A percentile compares a stretch with the other conserved stretches of the same genome.
Conservation (phyloP, 2,329 filamentous ascomycete species). For the Lasiodiplodia gonubiensis region DNA sequence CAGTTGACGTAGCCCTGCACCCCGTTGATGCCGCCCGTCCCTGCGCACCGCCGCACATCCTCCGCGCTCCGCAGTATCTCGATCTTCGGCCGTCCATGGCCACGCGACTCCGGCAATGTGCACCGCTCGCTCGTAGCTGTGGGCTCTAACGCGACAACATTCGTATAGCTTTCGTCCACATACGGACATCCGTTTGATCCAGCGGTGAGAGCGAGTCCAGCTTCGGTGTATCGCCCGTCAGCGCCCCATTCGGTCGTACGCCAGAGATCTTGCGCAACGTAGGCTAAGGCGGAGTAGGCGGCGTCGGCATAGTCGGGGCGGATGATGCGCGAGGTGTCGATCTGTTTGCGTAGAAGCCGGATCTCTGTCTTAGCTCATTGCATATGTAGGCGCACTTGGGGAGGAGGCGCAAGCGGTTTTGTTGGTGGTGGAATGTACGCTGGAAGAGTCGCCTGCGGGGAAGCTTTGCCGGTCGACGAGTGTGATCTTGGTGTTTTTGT, state of each 20-base stretch:
- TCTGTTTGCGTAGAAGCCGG: slow-evolving; percentile 35
- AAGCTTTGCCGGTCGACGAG: slow-evolving; percentile 64
- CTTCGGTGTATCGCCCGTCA: slow-evolving; percentile 71
- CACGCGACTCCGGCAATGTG: slow-evolving; percentile 35
- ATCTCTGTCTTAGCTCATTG: slow-evolving; percentile 6
- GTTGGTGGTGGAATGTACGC: slow-evolving; percentile 44
- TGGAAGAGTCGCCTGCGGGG: slow-evolving; percentile 64
- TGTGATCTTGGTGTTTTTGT: slow-evolving; percentile 59
- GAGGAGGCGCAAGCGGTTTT: not conserved
- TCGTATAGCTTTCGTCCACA: slow-evolving; percentile 44
- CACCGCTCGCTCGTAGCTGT: not conserved
- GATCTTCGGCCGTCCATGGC: slow-evolving; percentile 32
- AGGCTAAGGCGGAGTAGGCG: slow-evolving; percentile 76
- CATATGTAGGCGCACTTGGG: slow-evolving; percentile 7
- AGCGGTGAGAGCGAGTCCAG: slow-evolving; percentile 69
- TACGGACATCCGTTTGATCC: slow-evolving; percentile 54
- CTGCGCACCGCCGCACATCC: slow-evolving; percentile 49
- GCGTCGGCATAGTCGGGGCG: slow-evolving; percentile 81
- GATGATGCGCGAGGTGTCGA: slow-evolving; percentile 67
- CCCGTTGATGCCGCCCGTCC: slow-evolving; percentile 56
- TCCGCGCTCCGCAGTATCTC: slow-evolving; percentile 46
- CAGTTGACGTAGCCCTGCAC: slow-evolving; percentile 75
- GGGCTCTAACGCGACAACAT: slow-evolving; percentile 41
- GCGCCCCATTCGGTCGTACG: slow-evolving; percentile 65
- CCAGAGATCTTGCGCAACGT: slow-evolving; percentile 73